phyloP scores from a whole-genome alignment of 2,329 filamentous ascomycete genomes.

The Penicillium sp. region DNA sequence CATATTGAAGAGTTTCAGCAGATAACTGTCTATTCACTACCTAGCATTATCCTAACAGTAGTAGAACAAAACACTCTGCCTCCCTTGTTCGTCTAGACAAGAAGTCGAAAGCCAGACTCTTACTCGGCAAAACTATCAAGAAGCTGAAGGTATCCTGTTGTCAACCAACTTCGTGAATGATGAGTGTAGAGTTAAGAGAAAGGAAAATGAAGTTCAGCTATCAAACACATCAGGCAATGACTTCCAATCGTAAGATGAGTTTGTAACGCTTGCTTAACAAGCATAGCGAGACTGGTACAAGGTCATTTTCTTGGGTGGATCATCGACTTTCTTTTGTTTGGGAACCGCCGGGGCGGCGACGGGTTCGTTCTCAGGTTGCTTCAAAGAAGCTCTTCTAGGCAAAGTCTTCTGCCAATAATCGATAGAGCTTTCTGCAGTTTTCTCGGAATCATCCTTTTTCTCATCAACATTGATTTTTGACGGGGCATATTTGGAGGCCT shows the following conservation, averaged over 20 bases:
- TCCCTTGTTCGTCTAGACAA: background rate
- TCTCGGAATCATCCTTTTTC: background rate
- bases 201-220: background rate
- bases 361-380: background rate
- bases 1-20: too few species aligned
- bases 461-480: background rate
- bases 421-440: background rate
- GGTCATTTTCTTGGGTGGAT: background rate
- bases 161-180: background rate
- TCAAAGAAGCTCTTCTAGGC: background rate
- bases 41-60: background rate
- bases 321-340: background rate
- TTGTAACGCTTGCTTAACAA: background rate
- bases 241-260: background rate
- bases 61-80: background rate
- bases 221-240: background rate
- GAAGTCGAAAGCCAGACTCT: background rate
- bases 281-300: conserved; percentile 1
- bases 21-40: background rate
- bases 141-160: background rate
- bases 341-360: background rate
- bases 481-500: conserved; percentile 6
- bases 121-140: background rate
- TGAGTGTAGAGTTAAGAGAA: background rate
- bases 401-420: conserved; percentile 11